Percentiles rank a stretch among this genome's conserved stretches.
phyloP scores from a whole-genome alignment of 2,329 filamentous ascomycete species.

The Calonectria multiphialidica region DNA sequence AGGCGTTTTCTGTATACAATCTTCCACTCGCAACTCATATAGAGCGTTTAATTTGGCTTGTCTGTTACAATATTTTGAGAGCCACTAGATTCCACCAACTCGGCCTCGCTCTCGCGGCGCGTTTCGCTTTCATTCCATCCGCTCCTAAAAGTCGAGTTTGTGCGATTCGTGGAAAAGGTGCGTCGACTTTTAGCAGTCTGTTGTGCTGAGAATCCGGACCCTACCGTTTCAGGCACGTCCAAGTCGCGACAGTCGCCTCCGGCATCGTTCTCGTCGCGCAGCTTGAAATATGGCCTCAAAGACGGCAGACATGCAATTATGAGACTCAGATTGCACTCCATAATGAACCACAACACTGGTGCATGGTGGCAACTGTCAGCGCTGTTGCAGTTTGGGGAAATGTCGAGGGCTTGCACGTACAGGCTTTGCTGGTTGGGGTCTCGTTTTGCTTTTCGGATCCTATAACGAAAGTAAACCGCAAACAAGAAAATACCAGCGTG shows the following conservation, averaged over 20 bases:
- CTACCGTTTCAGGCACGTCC: neutral
- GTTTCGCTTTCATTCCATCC: neutral
- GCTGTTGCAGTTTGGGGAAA: neutral
- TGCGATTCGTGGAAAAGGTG: neutral
- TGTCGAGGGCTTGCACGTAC: neutral
- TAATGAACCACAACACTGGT: slow-evolving; percentile 30
- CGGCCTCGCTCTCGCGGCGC: neutral
- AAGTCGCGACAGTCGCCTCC: neutral
- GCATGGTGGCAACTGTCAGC: neutral
- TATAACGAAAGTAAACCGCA: slow-evolving; percentile 28
- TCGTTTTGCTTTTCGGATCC: neutral
- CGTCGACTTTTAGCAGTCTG: neutral
- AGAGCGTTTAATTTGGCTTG: too few relatives aligned
- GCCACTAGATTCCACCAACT: neutral
- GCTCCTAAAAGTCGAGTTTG: neutral
- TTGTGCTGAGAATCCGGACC: neutral
- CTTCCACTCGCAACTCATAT: too few relatives aligned
- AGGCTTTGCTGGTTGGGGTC: slow-evolving; percentile 30
- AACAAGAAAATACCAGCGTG: slow-evolving; percentile 31
- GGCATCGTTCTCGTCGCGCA: neutral
- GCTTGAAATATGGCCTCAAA: slow-evolving; percentile 32
- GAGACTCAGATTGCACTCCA: slow-evolving; percentile 30
- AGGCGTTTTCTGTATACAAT: too few relatives aligned
- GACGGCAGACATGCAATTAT: slow-evolving; percentile 36
- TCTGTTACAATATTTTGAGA: too few relatives aligned